phyloP scores from a whole-genome alignment of 306 rosid genomes.

The Leucaena leucocephala region DNA sequence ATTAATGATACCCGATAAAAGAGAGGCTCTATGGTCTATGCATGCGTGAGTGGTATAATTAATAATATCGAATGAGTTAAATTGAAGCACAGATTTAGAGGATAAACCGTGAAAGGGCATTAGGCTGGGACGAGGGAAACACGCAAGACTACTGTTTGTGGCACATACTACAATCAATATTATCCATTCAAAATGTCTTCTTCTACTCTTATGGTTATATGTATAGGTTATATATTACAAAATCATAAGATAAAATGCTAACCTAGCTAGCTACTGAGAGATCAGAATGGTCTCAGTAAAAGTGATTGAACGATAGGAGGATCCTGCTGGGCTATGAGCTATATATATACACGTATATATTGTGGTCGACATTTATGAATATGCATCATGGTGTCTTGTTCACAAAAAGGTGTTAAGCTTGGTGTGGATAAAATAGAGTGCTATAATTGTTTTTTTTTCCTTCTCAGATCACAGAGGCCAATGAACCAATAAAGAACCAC shows the following conservation, averaged over 20 bases:
- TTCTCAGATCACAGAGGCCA: background rate
- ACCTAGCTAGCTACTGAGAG: background rate
- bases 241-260: background rate
- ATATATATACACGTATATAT: background rate
- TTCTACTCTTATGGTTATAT: background rate
- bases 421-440: background rate
- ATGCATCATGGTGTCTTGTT: background rate
- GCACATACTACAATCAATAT: constrained; percentile 29
- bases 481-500: background rate
- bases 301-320: background rate
- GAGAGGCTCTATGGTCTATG: background rate
- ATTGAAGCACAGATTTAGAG: constrained; percentile 22
- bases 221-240: background rate
- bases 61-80: background rate
- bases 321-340: background rate
- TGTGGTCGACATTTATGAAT: background rate
- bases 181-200: background rate
- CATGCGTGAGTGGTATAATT: background rate
- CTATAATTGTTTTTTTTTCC: background rate
- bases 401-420: background rate
- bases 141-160: constrained; percentile 37
- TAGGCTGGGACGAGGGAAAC: constrained; percentile 49
- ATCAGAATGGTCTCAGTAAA: background rate
- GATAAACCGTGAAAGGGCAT: constrained; percentile 20
- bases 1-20: background rate